Evolutionary conservation across 164 flowering plant genomes (phyloP), one percentile per base, ranked within the genome.

Genomic region (Macadamia tetraphylla): DNA sequence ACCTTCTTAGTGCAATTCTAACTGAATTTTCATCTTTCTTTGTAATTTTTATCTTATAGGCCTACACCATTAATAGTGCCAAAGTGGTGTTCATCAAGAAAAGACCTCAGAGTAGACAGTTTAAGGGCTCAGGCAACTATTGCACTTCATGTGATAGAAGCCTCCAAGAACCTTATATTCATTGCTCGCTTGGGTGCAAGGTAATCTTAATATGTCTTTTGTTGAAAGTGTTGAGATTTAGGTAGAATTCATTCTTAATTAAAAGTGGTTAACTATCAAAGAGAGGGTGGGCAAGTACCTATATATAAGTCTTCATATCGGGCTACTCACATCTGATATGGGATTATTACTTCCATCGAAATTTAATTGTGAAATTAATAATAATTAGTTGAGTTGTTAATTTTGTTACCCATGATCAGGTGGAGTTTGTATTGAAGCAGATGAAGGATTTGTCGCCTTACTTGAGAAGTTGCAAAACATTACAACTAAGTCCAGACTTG

Each of bases 171-270:
- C 93, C 97, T 29, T 91, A 83, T 51, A 77, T 83, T 62, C 97
- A 91, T 76, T 94, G 98, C 77, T 94, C 98, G 75, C 85, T 94
- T 0, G 91, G 91, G 0, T 94, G 98, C 87, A 94, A 94, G 97
- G 98, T 94, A 84, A 66, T 1, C 3, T 35, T 49, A 40, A 14
- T 6, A 23, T 23, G 23, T 23, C 23, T 23, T 23, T 23, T 23
- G 23, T 23, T 23, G 23, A 23, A 23, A 23, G 23, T 23, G 23
- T 23, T 23, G 23, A 23, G 23, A 23, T 23, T 23, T 23, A 0
- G 23, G 23, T 23, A 23, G 23, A 23, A 23, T 23, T 23, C 23
- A 23, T 23, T 23, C 23, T 23, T 23, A 23, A 23, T 23, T 23
- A 23, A 23, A 23, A 23, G 23, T 0, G 23, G 23, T 0, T 23